phyloP scores from a whole-genome alignment of 2,329 filamentous ascomycete genomes.

The Emmonsia crescens region DNA sequence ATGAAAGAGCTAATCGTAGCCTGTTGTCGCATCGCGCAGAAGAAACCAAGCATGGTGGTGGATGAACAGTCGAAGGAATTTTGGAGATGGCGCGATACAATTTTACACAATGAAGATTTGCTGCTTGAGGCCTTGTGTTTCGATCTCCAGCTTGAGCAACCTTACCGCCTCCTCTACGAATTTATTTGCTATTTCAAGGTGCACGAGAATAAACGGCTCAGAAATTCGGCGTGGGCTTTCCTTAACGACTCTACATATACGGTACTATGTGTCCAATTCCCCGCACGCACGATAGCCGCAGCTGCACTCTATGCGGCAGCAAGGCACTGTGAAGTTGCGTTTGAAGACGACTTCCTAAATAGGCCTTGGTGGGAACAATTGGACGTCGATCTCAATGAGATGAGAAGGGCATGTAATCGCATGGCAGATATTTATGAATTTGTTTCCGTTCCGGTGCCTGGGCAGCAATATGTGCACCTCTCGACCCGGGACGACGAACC shows the following conservation, averaged over 20 bases:
- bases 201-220: conserved; percentile 67
- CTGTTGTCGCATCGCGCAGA: conserved; percentile 88
- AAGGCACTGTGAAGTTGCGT: conserved; percentile 59
- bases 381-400: conserved; percentile 58
- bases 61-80: conserved; percentile 98
- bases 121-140: conserved; percentile 90
- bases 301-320: conserved; percentile 80
- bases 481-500: conserved; percentile 22
- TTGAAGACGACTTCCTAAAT: conserved; percentile 62
- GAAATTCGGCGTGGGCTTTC: conserved; percentile 87
- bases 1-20: conserved; percentile 91
- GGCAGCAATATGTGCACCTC: conserved; percentile 33
- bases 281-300: conserved; percentile 69
- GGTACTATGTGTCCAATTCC: conserved; percentile 69
- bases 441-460: conserved; percentile 33
- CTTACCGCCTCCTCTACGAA: conserved; percentile 74
- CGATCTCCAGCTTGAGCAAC: conserved; percentile 80
- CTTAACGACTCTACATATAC: conserved; percentile 85
- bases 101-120: conserved; percentile 82
- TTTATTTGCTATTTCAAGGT: conserved; percentile 63
- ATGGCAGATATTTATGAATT: conserved; percentile 51
- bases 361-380: conserved; percentile 81
- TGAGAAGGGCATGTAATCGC: conserved; percentile 61
- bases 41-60: conserved; percentile 78
- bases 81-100: conserved; percentile 94